phyloP scores from a whole-genome alignment of 1,139 yeast species.

The Starmera stellimalicola region DNA sequence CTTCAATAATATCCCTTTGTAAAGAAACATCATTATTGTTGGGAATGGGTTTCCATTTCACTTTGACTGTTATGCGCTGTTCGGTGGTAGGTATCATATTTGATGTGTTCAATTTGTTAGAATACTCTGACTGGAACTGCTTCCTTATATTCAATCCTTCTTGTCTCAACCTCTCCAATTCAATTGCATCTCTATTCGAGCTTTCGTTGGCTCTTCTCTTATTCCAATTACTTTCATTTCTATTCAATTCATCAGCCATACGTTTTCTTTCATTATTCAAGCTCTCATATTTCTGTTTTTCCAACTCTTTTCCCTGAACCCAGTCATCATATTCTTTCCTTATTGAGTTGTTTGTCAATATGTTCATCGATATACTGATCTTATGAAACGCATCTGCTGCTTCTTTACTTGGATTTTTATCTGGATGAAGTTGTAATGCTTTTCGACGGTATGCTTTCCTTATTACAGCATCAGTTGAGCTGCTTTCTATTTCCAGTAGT shows the following conservation, averaged over 20 bases:
- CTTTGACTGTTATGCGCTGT: conserved; percentile 8
- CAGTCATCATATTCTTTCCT: conserved; percentile 77
- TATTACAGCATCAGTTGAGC: conserved; percentile 59
- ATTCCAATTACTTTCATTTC: conserved; percentile 13
- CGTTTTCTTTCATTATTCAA: conserved; percentile 10
- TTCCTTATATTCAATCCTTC: conserved; percentile 15
- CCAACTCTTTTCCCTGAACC: conserved; percentile 7
- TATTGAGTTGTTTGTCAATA: conserved; percentile 76
- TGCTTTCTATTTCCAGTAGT: conserved; percentile 55
- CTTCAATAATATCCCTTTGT: conserved; percentile 13
- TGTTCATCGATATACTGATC: conserved; percentile 82
- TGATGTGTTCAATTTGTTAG: conserved; percentile 3
- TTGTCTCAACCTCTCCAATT: conserved; percentile 14
- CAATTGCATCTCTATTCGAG: conserved; percentile 5
- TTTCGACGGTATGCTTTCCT: conserved; percentile 81
- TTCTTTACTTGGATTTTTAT: conserved; percentile 76
- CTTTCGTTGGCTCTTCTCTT: conserved; percentile 7
- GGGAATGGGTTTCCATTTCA: conserved; percentile 15
- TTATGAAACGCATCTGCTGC: conserved; percentile 75
- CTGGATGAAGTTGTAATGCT: conserved; percentile 84
- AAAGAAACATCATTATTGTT: conserved; percentile 12
- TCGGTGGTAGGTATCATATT: neutral
- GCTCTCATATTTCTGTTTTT: conserved; percentile 5
- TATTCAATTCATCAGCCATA: conserved; percentile 16
- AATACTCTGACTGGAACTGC: conserved; percentile 1